A percentile compares a stretch with the other conserved stretches of the same genome.
These are phyloP conservation scores for Phytophthora crassamura DNA, from an alignment of 352 stramenopile species.

Conservation along the genomic window DNA sequence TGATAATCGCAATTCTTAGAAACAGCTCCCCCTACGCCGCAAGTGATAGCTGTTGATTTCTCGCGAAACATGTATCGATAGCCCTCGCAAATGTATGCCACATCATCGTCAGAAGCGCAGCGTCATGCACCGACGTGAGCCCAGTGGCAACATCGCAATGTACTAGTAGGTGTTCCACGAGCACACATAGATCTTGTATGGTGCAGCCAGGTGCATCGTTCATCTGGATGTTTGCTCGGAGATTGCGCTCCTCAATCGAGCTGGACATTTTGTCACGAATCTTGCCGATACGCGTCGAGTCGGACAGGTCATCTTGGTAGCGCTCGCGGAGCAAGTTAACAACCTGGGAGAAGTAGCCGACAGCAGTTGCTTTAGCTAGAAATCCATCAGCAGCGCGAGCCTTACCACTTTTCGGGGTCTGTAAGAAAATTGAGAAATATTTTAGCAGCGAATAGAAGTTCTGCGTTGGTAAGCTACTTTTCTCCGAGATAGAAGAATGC, in stretches of 20 bases:
- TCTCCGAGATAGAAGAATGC: no score
- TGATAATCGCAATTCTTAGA: background rate
- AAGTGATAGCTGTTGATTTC: conserved; percentile 3
- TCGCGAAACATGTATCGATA: conserved; percentile 2
- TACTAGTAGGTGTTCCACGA: no score
- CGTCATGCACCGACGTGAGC: conserved; percentile 23
- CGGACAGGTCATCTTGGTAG: conserved; percentile 1
- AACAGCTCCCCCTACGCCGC: background rate
- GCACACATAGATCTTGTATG: conserved; percentile 7
- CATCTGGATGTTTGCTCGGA: conserved; percentile 20
- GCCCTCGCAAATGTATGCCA: conserved; percentile 9
- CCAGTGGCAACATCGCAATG: no score
- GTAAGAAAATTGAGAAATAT: conserved; percentile 26
- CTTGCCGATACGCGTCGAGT: conserved; percentile 13
- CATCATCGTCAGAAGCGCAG: conserved; percentile 16
- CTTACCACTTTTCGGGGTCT: conserved; percentile 22
- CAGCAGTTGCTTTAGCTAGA: conserved; percentile 9
- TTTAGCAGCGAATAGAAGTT: conserved; percentile 22
- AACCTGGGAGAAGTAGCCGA: conserved; percentile 6
- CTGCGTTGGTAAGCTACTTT: conserved; percentile 11
- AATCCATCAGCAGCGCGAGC: conserved; percentile 11
- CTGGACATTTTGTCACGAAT: conserved; percentile 27
- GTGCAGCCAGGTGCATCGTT: conserved; percentile 25
- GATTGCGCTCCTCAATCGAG: conserved; percentile 31
- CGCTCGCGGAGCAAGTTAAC: conserved; percentile 18